These are phyloP conservation scores for Lachnellula cervina DNA, from an alignment of 2,329 filamentous ascomycete genomes.

Conservation along the genomic window DNA sequence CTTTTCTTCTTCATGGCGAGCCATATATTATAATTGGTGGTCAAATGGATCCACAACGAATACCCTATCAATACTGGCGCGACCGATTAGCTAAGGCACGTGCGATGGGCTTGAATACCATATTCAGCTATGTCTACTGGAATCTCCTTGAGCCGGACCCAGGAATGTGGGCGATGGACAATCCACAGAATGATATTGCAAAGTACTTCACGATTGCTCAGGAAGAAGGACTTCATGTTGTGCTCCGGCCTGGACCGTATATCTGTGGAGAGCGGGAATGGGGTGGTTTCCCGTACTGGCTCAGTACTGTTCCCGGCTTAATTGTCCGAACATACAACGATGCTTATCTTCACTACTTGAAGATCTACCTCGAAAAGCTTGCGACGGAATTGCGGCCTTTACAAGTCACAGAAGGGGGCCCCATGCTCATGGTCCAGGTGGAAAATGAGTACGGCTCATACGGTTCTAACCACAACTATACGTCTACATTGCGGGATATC, in stretches of 20 bases:
- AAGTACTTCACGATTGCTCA: constrained; percentile 43
- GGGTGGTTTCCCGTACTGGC: constrained; percentile 40
- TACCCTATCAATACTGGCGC: constrained; percentile 43
- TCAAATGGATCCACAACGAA: constrained; percentile 47
- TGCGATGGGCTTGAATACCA: constrained; percentile 46
- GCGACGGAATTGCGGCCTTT: constrained; percentile 41
- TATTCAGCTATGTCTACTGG: constrained; percentile 49
- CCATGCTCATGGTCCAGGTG: constrained; percentile 44
- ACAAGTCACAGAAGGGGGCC: constrained; percentile 41
- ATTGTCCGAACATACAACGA: constrained; percentile 37
- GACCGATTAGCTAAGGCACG: constrained; percentile 41
- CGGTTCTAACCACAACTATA: constrained; percentile 42
- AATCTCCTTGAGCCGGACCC: constrained; percentile 41
- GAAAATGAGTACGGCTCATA: constrained; percentile 51
- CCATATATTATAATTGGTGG: constrained; percentile 42
- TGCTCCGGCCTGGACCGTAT: constrained; percentile 44
- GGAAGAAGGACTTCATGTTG: constrained; percentile 43
- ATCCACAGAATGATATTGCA: constrained; percentile 42
- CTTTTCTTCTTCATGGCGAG: constrained; percentile 39
- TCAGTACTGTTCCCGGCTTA: constrained; percentile 38
- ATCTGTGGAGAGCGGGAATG: constrained; percentile 45
- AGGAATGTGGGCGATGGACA: constrained; percentile 36
- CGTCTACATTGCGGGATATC: constrained; percentile 37
- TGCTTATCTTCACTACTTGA: constrained; percentile 39
- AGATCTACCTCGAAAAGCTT: constrained; percentile 40